A percentile compares a stretch with the other conserved stretches of the same genome.
Evolutionary conservation across 805 yeast genomes (phyloP).

Genomic region (Torulaspora indica): DNA sequence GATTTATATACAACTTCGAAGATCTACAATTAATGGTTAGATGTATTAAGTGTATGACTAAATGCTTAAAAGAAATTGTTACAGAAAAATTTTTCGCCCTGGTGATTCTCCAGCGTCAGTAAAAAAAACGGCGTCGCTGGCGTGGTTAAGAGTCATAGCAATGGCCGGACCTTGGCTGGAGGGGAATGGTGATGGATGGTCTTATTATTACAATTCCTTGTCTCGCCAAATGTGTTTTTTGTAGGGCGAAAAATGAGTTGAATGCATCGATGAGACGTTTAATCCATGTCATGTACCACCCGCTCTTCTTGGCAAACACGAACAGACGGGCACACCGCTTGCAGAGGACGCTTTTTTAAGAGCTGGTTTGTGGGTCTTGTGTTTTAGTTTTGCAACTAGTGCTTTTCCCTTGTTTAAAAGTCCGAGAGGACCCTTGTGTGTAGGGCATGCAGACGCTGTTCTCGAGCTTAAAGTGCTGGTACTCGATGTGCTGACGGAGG

Average conservation of each 20-base stretch:
- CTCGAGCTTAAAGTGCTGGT: slow-evolving; percentile 7
- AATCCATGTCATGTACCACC: no score
- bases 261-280: no score
- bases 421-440: slow-evolving; percentile 5
- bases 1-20: no score
- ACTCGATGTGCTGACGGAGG: slow-evolving; percentile 4
- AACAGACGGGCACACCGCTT: slow-evolving; percentile 1
- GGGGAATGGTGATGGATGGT: no score
- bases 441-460: slow-evolving; percentile 1
- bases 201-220: no score
- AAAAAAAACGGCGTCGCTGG: background rate
- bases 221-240: no score
- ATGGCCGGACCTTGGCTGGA: no score
- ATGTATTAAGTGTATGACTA: background rate
- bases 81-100: background rate
- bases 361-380: slow-evolving; percentile 10
- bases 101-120: background rate
- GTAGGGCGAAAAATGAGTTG: no score
- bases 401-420: slow-evolving; percentile 12
- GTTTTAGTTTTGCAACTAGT: slow-evolving; percentile 9
- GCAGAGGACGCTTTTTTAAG: slow-evolving; percentile 6
- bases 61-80: background rate
- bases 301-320: slow-evolving; percentile 1
- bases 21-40: background rate
- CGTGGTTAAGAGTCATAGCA: background rate